phyloP scores from a whole-genome alignment of 2,329 filamentous ascomycete genomes.

The Calonectria montana region DNA sequence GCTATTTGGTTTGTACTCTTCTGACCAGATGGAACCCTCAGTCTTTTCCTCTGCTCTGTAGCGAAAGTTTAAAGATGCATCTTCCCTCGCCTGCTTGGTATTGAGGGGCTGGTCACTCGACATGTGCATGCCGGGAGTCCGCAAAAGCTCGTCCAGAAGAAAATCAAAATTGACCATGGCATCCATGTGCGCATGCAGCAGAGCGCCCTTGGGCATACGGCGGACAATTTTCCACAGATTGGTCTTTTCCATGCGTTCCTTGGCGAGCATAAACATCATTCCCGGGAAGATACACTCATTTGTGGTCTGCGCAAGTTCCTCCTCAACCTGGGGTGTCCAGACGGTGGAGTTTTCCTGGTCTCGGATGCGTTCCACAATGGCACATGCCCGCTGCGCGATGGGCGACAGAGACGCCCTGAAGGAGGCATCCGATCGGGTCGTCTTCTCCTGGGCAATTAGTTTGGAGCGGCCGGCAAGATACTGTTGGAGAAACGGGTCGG shows the following conservation, averaged over 20 bases:
- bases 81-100: conserved; percentile 63
- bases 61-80: conserved; percentile 70
- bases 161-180: conserved; percentile 92
- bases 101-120: conserved; percentile 68
- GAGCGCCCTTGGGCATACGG: conserved; percentile 87
- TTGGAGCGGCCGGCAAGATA: conserved; percentile 82
- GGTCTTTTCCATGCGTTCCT: conserved; percentile 86
- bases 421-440: conserved; percentile 77
- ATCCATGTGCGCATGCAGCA: conserved; percentile 89
- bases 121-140: conserved; percentile 80
- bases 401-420: conserved; percentile 83
- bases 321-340: conserved; percentile 81
- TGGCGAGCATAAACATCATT: conserved; percentile 93
- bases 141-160: conserved; percentile 77
- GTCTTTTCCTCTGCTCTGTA: conserved; percentile 62
- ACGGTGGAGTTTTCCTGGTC: conserved; percentile 79
- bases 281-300: conserved; percentile 80
- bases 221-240: conserved; percentile 87
- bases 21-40: conserved; percentile 72
- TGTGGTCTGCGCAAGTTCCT: conserved; percentile 72
- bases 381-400: conserved; percentile 80
- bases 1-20: conserved; percentile 68
- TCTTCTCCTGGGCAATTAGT: conserved; percentile 84
- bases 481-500: conserved; percentile 84
- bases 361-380: conserved; percentile 84